Evolutionary conservation across 2,329 filamentous ascomycete species (phyloP).

Genomic region (Fusarium paranaense): DNA sequence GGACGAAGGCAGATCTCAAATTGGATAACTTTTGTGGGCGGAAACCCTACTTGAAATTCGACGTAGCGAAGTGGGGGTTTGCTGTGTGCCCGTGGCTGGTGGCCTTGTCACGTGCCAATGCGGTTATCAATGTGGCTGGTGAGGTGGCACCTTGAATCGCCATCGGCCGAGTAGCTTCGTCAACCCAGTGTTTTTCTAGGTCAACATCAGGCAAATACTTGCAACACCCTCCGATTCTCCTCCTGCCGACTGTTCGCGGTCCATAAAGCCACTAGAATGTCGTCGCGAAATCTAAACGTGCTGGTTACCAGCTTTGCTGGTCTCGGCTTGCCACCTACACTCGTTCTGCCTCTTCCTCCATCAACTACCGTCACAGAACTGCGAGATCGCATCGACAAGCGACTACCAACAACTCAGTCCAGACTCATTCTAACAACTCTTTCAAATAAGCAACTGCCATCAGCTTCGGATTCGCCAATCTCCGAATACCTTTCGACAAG

Average conservation of each 20-base stretch:
- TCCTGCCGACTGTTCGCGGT: background rate
- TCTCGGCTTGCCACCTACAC: constrained; percentile 82
- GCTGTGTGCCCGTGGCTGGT: constrained; percentile 31
- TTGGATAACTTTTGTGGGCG: constrained; percentile 60
- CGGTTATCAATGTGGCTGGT: constrained; percentile 34
- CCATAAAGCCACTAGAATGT: constrained; percentile 57
- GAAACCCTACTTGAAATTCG: constrained; percentile 55
- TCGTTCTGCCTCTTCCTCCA: constrained; percentile 78
- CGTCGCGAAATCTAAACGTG: constrained; percentile 75
- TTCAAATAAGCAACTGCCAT: constrained; percentile 76
- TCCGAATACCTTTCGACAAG: constrained; percentile 68
- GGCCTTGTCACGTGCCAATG: constrained; percentile 51
- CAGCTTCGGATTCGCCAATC: constrained; percentile 65
- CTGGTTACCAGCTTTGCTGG: constrained; percentile 88
- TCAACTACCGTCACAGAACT: constrained; percentile 76
- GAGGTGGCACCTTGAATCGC: constrained; percentile 18
- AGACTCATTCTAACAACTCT: constrained; percentile 85
- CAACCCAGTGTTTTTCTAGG: background rate
- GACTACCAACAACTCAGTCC: constrained; percentile 66
- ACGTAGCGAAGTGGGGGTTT: constrained; percentile 50
- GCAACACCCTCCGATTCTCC: constrained; percentile 1
- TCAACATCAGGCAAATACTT: constrained; percentile 18
- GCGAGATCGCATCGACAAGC: constrained; percentile 70
- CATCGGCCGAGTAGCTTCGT: background rate
- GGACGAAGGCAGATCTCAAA: constrained; percentile 54